Base-by-base conservation (phyloP, 306 rosid genomes). In the Prunus mume region DNA sequence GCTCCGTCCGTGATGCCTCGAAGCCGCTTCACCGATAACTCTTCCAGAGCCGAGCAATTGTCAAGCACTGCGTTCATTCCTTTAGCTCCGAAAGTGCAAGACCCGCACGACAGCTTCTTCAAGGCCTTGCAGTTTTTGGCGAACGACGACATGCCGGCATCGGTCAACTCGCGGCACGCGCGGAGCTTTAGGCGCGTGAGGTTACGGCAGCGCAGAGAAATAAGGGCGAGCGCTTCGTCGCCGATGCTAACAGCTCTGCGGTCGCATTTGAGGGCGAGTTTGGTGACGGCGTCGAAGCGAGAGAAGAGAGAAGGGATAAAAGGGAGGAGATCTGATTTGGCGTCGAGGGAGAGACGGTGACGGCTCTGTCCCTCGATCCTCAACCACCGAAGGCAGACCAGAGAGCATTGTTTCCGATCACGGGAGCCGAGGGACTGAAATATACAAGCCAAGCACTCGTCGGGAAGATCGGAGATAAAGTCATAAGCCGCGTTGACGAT, bases 21-120 rank as follows among this genome's bases (percentile, higher is more conserved):
- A 18, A 96, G 93, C 52, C 98, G 90, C 87, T 96, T 96, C 38
- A 96, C 96, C 32, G 99, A 96, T 22, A 96, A 72, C 62, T 96
- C 99, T 69, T 96, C 99, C 0, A 96, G 93, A 3, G 82, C 76
- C 0, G 84, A 74, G 43, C 98, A 96, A n/a, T 89, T 80, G 22
- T 89, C 85, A 18, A 96, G 91, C 66, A 96, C 88, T 0, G 99
- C 98, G 89, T 92, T 92, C 98, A 92, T 89, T 4, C 94, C 99
- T 71, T 81, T 91, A 24, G 99, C 84, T 69, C 99, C 98, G 69
- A 96, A 96, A 0, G 84, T 83, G 84, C 99, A 96, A 8, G 96
- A 96, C 80, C 96, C 99, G 62, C 99, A 96, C 9, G 99, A 96
- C 24, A 96, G 93, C 83, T 96, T 96, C 86, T 90, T 96, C 94